These are phyloP conservation scores for Babesia caballi DNA, from an alignment of 169 alveolate species.

Conservation along the genomic window DNA sequence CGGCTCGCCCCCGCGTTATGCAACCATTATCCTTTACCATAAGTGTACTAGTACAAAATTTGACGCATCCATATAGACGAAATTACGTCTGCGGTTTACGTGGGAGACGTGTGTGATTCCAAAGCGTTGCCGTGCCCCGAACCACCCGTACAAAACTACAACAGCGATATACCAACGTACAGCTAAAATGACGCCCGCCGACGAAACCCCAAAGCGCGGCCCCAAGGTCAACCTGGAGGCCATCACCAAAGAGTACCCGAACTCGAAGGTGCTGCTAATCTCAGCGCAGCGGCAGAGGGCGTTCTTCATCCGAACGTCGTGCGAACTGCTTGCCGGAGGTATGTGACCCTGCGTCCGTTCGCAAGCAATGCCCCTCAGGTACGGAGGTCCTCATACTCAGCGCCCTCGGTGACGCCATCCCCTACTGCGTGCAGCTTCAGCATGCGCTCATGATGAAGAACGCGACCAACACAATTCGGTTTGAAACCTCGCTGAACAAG, in stretches of 20 bases:
- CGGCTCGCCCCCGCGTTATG: too few species aligned
- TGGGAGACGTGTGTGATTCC: too few species aligned
- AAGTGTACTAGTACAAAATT: too few species aligned
- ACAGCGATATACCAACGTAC: neutral
- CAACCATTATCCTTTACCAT: too few species aligned
- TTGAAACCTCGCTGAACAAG: conserved; percentile 67
- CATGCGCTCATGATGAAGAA: conserved; percentile 66
- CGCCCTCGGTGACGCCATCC: conserved; percentile 82
- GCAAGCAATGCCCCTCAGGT: conserved; percentile 1
- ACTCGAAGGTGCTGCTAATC: conserved; percentile 74
- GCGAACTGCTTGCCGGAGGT: conserved; percentile 81
- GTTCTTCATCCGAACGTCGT: conserved; percentile 79
- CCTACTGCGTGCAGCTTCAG: conserved; percentile 75
- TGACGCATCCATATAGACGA: too few species aligned
- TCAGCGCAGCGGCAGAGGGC: conserved; percentile 75
- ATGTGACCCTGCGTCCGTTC: neutral
- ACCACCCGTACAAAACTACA: too few species aligned
- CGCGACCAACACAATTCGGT: conserved; percentile 69
- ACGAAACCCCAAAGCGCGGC: neutral
- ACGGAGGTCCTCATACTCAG: conserved; percentile 77
- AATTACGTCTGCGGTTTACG: too few species aligned
- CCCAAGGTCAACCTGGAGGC: conserved; percentile 51
- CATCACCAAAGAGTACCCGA: conserved; percentile 70
- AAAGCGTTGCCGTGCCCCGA: too few species aligned
- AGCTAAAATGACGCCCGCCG: conserved; percentile 19